phyloP scores from a whole-genome alignment of 106 monocot species.

The Alisma plantagoaquatica region DNA sequence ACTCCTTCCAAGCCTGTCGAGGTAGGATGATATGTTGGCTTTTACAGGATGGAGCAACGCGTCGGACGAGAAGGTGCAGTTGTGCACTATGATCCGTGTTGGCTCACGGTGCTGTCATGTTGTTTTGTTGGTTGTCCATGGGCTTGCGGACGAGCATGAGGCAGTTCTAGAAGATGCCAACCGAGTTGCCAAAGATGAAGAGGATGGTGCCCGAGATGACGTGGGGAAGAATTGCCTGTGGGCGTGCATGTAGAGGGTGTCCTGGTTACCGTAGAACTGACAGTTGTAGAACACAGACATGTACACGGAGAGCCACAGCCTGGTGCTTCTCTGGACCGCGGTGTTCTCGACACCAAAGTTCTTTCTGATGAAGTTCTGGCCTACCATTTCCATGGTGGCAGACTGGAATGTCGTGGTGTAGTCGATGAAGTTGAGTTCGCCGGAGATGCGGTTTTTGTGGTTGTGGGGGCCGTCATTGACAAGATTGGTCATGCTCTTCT shows the following conservation, averaged over 20 bases:
- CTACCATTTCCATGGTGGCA: conserved; percentile 4
- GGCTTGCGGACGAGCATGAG: conserved; percentile 30
- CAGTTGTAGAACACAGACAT: conserved; percentile 37
- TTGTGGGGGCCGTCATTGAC: conserved; percentile 11
- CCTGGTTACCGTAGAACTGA: conserved; percentile 46
- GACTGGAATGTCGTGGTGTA: conserved; percentile 10
- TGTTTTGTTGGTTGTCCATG: conserved; percentile 54
- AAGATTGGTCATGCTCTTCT: conserved; percentile 3
- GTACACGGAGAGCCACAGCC: too few relatives aligned
- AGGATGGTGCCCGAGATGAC: conserved; percentile 46
- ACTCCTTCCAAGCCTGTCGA: conserved; percentile 45
- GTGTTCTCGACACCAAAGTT: too few relatives aligned
- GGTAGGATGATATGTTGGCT: conserved; percentile 4
- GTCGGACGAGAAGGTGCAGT: conserved; percentile 46
- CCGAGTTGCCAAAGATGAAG: conserved; percentile 55
- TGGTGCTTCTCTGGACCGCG: conserved; percentile 44
- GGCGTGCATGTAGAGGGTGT: conserved; percentile 46
- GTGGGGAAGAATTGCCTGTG: conserved; percentile 44
- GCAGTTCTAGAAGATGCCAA: conserved; percentile 42
- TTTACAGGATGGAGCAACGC: conserved; percentile 6
- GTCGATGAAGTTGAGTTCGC: conserved; percentile 8
- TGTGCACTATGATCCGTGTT: conserved; percentile 31
- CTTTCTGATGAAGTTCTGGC: too few relatives aligned
- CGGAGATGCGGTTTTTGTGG: conserved; percentile 13
- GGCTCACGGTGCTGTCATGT: conserved; percentile 33